Percentiles rank a stretch among this genome's conserved stretches.
Conservation (phyloP, 805 yeast genomes). For the Wickerhamomyces tratensis region DNA sequence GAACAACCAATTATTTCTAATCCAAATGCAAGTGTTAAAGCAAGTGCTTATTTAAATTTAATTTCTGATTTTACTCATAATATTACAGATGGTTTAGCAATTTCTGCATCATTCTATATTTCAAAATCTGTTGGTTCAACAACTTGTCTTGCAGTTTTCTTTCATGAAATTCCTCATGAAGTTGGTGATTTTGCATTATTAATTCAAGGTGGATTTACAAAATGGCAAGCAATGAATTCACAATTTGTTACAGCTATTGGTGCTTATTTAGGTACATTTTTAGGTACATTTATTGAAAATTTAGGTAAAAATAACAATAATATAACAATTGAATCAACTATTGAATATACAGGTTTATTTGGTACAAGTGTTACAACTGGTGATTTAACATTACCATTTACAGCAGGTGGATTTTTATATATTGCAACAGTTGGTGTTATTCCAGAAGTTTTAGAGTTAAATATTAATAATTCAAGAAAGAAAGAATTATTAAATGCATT, state of each 20-base stretch:
- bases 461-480: conserved; percentile 22
- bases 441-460: conserved; percentile 53
- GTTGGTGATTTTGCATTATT: conserved; percentile 72
- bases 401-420: conserved; percentile 71
- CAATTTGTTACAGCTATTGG: conserved; percentile 61
- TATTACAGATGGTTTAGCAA: conserved; percentile 69
- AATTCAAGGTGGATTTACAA: conserved; percentile 59
- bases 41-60: conserved; percentile 52
- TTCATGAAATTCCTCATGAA: conserved; percentile 78
- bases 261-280: conserved; percentile 53
- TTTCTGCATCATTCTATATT: conserved; percentile 60
- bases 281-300: conserved; percentile 50
- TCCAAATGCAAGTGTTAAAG: conserved; percentile 26
- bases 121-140: conserved; percentile 53
- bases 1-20: conserved; percentile 19
- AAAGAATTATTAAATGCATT: conserved; percentile 30
- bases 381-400: conserved; percentile 55
- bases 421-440: conserved; percentile 69
- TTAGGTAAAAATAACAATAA: conserved; percentile 14
- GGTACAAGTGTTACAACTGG: conserved; percentile 41
- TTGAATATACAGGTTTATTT: conserved; percentile 27
- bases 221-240: conserved; percentile 54
- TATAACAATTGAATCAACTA: neutral
- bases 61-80: conserved; percentile 69
- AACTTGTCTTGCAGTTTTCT: conserved; percentile 59